Conservation (phyloP, 108 stramenopile genomes). For the Aurantiochytrium sp. region DNA sequence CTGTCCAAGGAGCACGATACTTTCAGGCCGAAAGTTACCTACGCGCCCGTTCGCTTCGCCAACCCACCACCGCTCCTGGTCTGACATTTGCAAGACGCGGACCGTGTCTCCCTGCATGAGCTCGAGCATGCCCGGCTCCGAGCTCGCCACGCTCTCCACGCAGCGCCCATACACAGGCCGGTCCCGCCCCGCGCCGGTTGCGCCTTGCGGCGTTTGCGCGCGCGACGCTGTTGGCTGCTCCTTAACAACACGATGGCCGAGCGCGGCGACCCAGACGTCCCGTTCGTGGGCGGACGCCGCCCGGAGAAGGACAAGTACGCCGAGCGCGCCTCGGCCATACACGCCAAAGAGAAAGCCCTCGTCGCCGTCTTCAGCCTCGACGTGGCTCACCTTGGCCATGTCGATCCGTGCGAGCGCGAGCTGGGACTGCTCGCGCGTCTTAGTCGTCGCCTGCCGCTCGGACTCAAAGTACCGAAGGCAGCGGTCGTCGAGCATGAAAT, state of each 20-base stretch:
- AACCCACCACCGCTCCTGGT: neutral
- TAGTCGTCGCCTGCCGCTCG: neutral
- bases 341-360: neutral
- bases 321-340: neutral
- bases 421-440: neutral
- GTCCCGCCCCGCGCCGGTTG: neutral
- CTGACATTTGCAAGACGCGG: neutral
- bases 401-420: neutral
- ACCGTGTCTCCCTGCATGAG: neutral
- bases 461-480: neutral
- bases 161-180: neutral
- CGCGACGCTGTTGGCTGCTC: neutral
- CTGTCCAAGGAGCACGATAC: neutral
- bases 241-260: neutral
- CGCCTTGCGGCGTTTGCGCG: too few relatives aligned
- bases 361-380: neutral
- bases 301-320: neutral
- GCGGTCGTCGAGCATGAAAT: neutral
- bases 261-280: neutral
- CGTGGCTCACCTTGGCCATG: neutral
- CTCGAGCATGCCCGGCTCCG: conserved; percentile 4
- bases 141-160: neutral
- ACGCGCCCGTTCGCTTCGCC: neutral
- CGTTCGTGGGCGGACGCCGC: neutral
- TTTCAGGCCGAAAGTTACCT: neutral